These are phyloP conservation scores for Neofusicoccum cordaticola DNA, from an alignment of 2,329 filamentous ascomycete species.

Conservation along the genomic window DNA sequence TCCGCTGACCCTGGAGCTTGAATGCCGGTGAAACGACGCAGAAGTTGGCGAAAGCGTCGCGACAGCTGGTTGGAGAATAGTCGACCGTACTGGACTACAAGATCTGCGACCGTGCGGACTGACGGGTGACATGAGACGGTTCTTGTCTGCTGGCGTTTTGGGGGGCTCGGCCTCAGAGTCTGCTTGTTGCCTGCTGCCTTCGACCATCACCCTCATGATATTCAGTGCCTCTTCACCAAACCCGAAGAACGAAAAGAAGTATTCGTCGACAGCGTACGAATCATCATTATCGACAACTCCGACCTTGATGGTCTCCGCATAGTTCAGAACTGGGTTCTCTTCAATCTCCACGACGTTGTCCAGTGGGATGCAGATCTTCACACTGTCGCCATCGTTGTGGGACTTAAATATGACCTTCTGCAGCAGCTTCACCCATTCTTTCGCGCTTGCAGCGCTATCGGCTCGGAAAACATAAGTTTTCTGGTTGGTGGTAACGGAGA, in stretches of 20 bases:
- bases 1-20: slow-evolving; percentile 42
- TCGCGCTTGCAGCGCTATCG: slow-evolving; percentile 82
- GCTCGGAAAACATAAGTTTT: slow-evolving; percentile 84
- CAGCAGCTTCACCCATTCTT: slow-evolving; percentile 92
- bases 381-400: slow-evolving; percentile 93
- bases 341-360: slow-evolving; percentile 89
- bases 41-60: slow-evolving; percentile 45
- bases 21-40: slow-evolving; percentile 29
- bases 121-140: slow-evolving; percentile 19
- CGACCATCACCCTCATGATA: slow-evolving; percentile 70
- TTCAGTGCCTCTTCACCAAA: slow-evolving; percentile 80
- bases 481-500: slow-evolving; percentile 77
- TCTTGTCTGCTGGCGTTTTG: neutral
- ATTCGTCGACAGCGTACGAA: slow-evolving; percentile 94
- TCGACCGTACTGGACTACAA: slow-evolving; percentile 1
- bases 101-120: slow-evolving; percentile 1
- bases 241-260: slow-evolving; percentile 95
- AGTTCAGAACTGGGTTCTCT: slow-evolving; percentile 83
- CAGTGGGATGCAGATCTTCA: slow-evolving; percentile 91
- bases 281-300: slow-evolving; percentile 91
- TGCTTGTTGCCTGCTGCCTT: slow-evolving; percentile 53
- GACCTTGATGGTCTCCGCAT: slow-evolving; percentile 91
- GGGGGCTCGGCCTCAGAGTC: neutral
- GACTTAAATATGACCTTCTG: slow-evolving; percentile 94
- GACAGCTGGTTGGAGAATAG: slow-evolving; percentile 1